Conservation (phyloP, 495 filamentous ascomycete genomes). For the Pyrenopolyporus hunteri region DNA sequence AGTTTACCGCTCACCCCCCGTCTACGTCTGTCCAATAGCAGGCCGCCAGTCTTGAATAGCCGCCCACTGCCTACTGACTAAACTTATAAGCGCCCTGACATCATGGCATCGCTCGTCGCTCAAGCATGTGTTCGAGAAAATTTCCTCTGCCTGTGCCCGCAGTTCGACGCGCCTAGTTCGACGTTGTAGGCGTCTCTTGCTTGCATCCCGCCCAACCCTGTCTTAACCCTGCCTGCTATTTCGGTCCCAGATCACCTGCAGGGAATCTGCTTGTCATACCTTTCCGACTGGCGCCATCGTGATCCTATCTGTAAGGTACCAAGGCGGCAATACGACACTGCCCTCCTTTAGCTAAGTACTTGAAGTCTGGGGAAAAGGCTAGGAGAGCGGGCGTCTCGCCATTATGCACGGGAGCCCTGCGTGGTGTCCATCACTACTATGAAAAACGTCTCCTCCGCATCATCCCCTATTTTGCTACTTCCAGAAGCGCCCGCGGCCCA, state of each 20-base stretch:
- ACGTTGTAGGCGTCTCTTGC: slow-evolving; percentile 15
- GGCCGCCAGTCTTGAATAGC: slow-evolving; percentile 30
- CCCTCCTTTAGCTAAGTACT: slow-evolving; percentile 10
- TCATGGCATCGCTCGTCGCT: slow-evolving; percentile 18
- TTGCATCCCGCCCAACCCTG: background rate
- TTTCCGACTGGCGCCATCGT: slow-evolving; percentile 7
- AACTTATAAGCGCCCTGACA: slow-evolving; percentile 37
- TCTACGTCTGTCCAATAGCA: slow-evolving; percentile 21
- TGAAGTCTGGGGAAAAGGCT: slow-evolving; percentile 26
- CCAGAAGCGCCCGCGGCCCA: slow-evolving; percentile 29
- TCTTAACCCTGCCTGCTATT: slow-evolving; percentile 8
- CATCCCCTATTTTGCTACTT: slow-evolving; percentile 20
- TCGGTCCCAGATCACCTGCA: slow-evolving; percentile 31
- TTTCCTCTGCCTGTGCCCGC: slow-evolving; percentile 25
- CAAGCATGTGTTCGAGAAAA: slow-evolving; percentile 35
- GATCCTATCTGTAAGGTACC: slow-evolving; percentile 34
- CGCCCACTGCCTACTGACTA: slow-evolving; percentile 28
- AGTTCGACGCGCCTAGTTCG: slow-evolving; percentile 23
- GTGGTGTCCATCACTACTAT: background rate
- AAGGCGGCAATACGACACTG: slow-evolving; percentile 18
- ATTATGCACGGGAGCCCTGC: slow-evolving; percentile 8
- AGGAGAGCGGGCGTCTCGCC: slow-evolving; percentile 29
- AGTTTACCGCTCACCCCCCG: background rate
- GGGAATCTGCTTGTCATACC: slow-evolving; percentile 28
- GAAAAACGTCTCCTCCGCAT: slow-evolving; percentile 7